phyloP scores from a whole-genome alignment of 805 yeast species.

The Candida sphagnicola region DNA sequence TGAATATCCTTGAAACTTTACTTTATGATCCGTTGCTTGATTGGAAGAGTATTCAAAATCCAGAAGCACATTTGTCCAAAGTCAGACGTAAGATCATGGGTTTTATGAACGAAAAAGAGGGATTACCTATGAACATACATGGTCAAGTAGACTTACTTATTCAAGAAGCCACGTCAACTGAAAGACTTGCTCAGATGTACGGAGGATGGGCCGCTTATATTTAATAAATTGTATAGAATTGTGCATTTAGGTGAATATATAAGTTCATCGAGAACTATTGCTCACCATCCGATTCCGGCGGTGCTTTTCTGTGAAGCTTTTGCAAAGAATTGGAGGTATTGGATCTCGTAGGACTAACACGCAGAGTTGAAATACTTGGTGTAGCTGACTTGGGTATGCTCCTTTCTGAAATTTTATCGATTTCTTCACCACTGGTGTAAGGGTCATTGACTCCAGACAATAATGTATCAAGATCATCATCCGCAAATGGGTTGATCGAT shows the following conservation, averaged over 20 bases:
- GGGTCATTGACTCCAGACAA: background rate
- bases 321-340: background rate
- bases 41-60: constrained; percentile 52
- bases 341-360: background rate
- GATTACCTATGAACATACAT: constrained; percentile 80
- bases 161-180: constrained; percentile 71
- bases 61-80: constrained; percentile 66
- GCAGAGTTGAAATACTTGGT: background rate
- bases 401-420: background rate
- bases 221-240: constrained; percentile 8
- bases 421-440: background rate
- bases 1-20: constrained; percentile 90
- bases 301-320: background rate
- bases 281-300: background rate
- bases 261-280: background rate
- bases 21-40: constrained; percentile 89
- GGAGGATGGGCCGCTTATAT: constrained; percentile 75
- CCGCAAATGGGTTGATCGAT: background rate
- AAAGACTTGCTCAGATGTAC: constrained; percentile 79
- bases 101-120: constrained; percentile 69
- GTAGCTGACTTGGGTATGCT: constrained; percentile 8
- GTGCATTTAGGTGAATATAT: constrained; percentile 1
- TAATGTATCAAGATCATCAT: background rate
- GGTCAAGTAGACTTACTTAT: constrained; percentile 92
- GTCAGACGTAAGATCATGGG: constrained; percentile 83